A percentile compares a stretch with the other conserved stretches of the same genome.
phyloP scores from a whole-genome alignment of 805 yeast species.

The Candida hispaniensis region DNA sequence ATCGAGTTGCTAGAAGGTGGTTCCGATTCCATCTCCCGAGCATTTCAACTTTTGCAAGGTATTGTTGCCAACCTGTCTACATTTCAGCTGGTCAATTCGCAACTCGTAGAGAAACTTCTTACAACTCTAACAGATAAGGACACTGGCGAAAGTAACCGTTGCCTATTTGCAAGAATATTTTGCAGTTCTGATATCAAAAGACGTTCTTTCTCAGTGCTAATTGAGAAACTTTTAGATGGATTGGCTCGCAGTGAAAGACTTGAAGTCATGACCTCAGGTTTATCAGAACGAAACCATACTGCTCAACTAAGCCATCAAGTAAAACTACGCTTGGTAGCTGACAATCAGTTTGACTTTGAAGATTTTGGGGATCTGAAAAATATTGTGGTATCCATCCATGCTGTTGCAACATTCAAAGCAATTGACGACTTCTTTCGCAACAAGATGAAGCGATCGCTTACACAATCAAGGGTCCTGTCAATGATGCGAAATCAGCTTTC shows the following conservation, averaged over 20 bases:
- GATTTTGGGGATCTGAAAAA: constrained; percentile 25
- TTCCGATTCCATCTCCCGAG: constrained; percentile 16
- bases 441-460: constrained; percentile 24
- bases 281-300: constrained; percentile 19
- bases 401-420: constrained; percentile 40
- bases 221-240: constrained; percentile 58
- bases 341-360: constrained; percentile 18
- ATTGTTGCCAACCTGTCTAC: constrained; percentile 40
- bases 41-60: constrained; percentile 9
- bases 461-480: no score
- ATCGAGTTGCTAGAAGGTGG: constrained; percentile 13
- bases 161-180: constrained; percentile 38
- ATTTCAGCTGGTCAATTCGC: constrained; percentile 64
- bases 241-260: constrained; percentile 65
- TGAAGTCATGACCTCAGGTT: constrained; percentile 46
- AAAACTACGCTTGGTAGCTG: constrained; percentile 42
- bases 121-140: constrained; percentile 25
- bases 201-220: constrained; percentile 27
- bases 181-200: constrained; percentile 26
- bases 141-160: constrained; percentile 23
- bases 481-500: no score
- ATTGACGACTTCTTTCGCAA: constrained; percentile 37
- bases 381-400: constrained; percentile 38
- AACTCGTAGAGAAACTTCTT: constrained; percentile 40
- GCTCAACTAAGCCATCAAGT: constrained; percentile 55